Evolutionary conservation across 2,329 filamentous ascomycete species (phyloP).

Genomic region (Alternaria novae-zelandiae): DNA sequence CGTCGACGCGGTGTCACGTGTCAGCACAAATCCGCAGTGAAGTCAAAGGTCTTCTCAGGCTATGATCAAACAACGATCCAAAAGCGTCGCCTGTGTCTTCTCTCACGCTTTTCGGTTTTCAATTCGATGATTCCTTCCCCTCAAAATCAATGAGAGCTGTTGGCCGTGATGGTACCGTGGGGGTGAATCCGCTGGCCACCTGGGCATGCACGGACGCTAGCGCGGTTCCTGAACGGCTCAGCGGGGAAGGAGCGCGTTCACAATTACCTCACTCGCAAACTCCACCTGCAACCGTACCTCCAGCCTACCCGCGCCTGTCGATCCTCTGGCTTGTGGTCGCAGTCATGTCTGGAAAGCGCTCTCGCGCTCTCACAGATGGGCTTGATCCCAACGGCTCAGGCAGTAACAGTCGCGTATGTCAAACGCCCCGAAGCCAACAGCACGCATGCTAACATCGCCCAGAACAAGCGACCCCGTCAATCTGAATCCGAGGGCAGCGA

Average conservation of each 20-base stretch:
- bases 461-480: slow-evolving; percentile 42
- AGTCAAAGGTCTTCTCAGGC: not conserved
- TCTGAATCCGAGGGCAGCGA: slow-evolving; percentile 31
- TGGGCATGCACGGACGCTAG: slow-evolving; percentile 6
- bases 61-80: too few relatives aligned
- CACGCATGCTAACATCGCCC: slow-evolving; percentile 15
- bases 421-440: not conserved
- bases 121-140: not conserved
- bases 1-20: slow-evolving; percentile 26
- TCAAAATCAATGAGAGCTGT: not conserved
- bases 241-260: slow-evolving; percentile 30
- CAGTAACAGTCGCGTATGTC: slow-evolving; percentile 28
- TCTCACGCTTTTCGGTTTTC: not conserved
- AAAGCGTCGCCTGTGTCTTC: not conserved
- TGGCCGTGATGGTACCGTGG: not conserved
- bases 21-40: not conserved
- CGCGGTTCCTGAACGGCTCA: slow-evolving; percentile 13
- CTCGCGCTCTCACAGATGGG: slow-evolving; percentile 31
- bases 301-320: not conserved
- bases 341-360: slow-evolving; percentile 43
- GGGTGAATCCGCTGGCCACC: not conserved
- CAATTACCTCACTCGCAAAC: slow-evolving; percentile 10
- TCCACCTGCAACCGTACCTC: not conserved
- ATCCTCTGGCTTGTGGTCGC: not conserved
- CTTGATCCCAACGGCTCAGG: slow-evolving; percentile 15